Conservation (phyloP, 1,284 basidiomycete genomes). For the Puccinia horiana region DNA sequence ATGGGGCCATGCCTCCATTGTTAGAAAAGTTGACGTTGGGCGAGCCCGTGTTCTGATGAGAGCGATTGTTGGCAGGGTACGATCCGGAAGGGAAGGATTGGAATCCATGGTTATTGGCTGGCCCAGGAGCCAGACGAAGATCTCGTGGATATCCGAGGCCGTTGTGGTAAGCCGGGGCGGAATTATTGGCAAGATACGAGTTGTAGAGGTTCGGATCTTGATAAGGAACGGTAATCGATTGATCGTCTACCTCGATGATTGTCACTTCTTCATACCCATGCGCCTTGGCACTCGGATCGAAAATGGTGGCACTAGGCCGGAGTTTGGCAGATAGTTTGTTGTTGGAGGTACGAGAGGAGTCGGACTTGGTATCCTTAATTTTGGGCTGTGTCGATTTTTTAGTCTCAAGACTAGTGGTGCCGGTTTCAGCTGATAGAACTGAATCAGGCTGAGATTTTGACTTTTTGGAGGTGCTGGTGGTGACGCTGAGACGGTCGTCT, state of each 20-base stretch:
- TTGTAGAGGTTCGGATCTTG: not conserved
- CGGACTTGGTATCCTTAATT: not conserved
- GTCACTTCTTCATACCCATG: slow-evolving; percentile 50
- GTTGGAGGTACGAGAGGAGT: not conserved
- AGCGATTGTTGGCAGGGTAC: not conserved
- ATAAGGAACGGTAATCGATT: slow-evolving; percentile 21
- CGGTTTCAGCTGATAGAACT: not conserved
- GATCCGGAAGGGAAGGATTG: not conserved
- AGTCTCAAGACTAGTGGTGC: not conserved
- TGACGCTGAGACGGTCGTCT: slow-evolving; percentile 4
- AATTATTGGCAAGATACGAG: not conserved
- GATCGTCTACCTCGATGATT: slow-evolving; percentile 42
- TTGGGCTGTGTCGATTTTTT: not conserved
- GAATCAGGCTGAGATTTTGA: not conserved
- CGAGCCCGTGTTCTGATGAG: no score
- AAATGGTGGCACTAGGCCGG: slow-evolving; percentile 39
- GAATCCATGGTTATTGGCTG: not conserved
- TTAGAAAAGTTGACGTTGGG: no score
- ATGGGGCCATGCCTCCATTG: no score
- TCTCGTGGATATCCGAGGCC: not conserved
- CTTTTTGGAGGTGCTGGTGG: not conserved
- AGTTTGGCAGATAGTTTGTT: slow-evolving; percentile 14
- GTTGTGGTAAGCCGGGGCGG: not conserved
- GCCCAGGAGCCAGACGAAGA: not conserved
- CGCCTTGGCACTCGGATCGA: slow-evolving; percentile 48